Conservation (phyloP, 148 eudicot species). For the Rhododendron kiyosumense region DNA sequence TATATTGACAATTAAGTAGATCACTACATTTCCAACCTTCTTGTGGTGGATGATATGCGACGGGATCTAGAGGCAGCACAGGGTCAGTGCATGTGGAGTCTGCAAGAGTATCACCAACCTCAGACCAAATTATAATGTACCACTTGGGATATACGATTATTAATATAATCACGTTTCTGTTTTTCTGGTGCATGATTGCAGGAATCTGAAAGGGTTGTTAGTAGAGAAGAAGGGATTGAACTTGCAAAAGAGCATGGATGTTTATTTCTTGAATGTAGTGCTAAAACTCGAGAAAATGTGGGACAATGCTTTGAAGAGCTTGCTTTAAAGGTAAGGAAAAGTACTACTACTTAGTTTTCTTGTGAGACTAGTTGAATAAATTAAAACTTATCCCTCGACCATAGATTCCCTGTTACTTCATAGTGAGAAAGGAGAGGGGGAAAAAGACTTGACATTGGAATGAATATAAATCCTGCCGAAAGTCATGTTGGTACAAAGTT, state of each 20-base stretch:
- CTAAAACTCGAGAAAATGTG: constrained; percentile 87
- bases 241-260: constrained; percentile 82
- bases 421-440: background rate
- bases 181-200: constrained; percentile 18
- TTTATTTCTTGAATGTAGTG: constrained; percentile 87
- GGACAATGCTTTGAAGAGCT: constrained; percentile 88
- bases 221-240: constrained; percentile 82
- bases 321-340: constrained; percentile 63
- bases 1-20: background rate
- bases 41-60: background rate
- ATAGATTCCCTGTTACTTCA: background rate
- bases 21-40: background rate
- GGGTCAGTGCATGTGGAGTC: background rate
- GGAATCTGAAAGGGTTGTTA: constrained; percentile 89
- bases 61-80: background rate
- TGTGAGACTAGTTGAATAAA: background rate
- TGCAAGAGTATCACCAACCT: background rate
- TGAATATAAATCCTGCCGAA: background rate
- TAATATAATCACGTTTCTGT: background rate
- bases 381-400: background rate
- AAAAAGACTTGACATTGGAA: background rate
- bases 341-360: background rate
- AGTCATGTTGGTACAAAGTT: background rate
- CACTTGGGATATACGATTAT: background rate
- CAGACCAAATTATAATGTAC: background rate